Percentiles rank a stretch among this genome's conserved stretches.
Conservation (phyloP, 2,329 filamentous ascomycete genomes). For the Penicillium frequentans region DNA sequence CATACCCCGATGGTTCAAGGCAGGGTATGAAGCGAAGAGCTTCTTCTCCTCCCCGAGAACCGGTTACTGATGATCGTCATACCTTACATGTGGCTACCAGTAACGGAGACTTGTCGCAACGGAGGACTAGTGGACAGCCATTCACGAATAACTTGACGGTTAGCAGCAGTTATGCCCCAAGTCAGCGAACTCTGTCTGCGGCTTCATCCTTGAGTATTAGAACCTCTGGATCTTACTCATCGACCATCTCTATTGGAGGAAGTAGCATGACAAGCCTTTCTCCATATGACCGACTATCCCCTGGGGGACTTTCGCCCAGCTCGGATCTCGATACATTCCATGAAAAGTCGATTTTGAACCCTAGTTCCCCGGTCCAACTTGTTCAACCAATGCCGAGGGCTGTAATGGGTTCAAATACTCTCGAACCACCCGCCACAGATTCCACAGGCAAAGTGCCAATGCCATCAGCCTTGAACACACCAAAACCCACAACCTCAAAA, state of each 20-base stretch:
- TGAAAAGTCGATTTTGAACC: slow-evolving; percentile 50
- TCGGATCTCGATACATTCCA: slow-evolving; percentile 56
- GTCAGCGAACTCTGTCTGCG: slow-evolving; percentile 65
- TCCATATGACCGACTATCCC: slow-evolving; percentile 62
- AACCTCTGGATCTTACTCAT: slow-evolving; percentile 61
- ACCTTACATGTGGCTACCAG: slow-evolving; percentile 36
- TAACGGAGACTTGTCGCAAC: slow-evolving; percentile 55
- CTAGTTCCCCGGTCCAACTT: slow-evolving; percentile 49
- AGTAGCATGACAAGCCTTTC: slow-evolving; percentile 67
- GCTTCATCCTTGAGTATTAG: slow-evolving; percentile 61
- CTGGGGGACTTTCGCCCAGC: slow-evolving; percentile 59
- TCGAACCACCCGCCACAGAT: slow-evolving; percentile 42
- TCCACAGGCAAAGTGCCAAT: slow-evolving; percentile 51
- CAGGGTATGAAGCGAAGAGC: slow-evolving; percentile 64
- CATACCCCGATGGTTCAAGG: slow-evolving; percentile 41
- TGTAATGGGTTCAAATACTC: slow-evolving; percentile 34
- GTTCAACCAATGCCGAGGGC: slow-evolving; percentile 38
- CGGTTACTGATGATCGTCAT: slow-evolving; percentile 36
- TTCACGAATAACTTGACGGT: slow-evolving; percentile 57
- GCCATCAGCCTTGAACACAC: slow-evolving; percentile 31
- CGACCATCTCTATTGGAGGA: slow-evolving; percentile 59
- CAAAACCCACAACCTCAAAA: slow-evolving; percentile 43
- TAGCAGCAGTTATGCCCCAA: slow-evolving; percentile 54
- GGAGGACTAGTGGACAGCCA: slow-evolving; percentile 55
- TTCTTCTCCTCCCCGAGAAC: slow-evolving; percentile 62